Conservation (phyloP, 306 rosid species). For the Citrullus amarus region DNA sequence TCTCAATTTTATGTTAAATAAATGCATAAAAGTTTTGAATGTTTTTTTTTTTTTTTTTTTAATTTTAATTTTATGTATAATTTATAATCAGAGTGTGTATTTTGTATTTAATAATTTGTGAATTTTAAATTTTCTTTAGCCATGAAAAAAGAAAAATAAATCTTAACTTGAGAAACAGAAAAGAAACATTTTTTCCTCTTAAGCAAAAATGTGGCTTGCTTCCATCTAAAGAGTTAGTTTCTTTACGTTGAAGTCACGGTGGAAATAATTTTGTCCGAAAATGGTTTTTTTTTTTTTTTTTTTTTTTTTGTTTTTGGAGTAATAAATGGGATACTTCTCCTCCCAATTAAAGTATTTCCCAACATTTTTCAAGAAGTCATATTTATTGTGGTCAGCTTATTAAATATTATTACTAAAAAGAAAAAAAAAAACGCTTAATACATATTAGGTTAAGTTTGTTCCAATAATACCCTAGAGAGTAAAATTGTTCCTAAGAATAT, state of each 20-base stretch:
- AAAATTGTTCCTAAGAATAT: too few species aligned
- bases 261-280: neutral
- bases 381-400: neutral
- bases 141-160: neutral
- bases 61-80: too few species aligned
- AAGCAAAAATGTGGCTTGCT: neutral
- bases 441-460: too few species aligned
- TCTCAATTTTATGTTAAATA: too few species aligned
- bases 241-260: neutral
- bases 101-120: too few species aligned
- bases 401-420: neutral
- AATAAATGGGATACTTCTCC: neutral
- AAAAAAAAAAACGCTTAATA: too few species aligned
- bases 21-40: too few species aligned
- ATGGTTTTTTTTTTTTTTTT: neutral
- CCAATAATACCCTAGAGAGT: too few species aligned
- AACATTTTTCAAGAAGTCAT: neutral
- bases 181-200: neutral
- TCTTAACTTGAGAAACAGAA: neutral
- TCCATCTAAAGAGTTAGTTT: neutral
- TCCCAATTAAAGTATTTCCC: neutral
- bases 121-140: too few species aligned
- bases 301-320: neutral
- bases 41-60: too few species aligned
- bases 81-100: too few species aligned